Base-by-base conservation (phyloP, 495 filamentous ascomycete species). In the Talaromyces trachyspermus region DNA sequence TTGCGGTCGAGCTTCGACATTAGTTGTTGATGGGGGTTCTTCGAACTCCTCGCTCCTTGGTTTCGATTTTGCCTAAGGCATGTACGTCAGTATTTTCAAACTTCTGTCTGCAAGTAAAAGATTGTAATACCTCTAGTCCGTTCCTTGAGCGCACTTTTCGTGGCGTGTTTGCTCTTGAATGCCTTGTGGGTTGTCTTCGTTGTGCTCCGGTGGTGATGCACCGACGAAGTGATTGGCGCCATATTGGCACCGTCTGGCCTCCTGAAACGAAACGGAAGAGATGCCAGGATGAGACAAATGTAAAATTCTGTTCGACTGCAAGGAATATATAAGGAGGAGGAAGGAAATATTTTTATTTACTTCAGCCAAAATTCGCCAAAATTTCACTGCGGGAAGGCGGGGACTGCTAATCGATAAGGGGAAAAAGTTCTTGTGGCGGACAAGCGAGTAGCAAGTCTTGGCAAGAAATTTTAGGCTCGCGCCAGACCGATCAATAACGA, bases 1-100 rank as follows among this genome's bases (percentile, higher is more conserved):
- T 86, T 78, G 26, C 92, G 84, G 67, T 95, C 88, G 63, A 98
- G 71, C 68, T 95, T 98, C 27, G 90, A 95, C 87, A 95, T 94
- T 61, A 95, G 76, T 68, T 95, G 88, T 61, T 97, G 94, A 63
- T 96, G 88, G 49, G 85, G 85, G 90, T 95, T 66, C 87, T 94
- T 49, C 91, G 83, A 50, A 70, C 71, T 29, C 81, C 78, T 59
- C 70, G 66, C 67, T 84, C 54, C 61, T 65, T 57, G 48, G 51
- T 49, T 60, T 84, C 79, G 33, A 85, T 65, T 62, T 85, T 86
- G 55, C 83, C 79, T 83, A 37, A 11, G 22, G 4, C 11, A 11
- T 26, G 48, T 4, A 32, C 10, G 14, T 6, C 49, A 43, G 59
- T 26, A 56, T 43, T 36, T 4, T 2, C 14, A 25, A 29, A 33